Conservation (phyloP, 2,329 filamentous ascomycete species). For the Alternaria gansuensis region DNA sequence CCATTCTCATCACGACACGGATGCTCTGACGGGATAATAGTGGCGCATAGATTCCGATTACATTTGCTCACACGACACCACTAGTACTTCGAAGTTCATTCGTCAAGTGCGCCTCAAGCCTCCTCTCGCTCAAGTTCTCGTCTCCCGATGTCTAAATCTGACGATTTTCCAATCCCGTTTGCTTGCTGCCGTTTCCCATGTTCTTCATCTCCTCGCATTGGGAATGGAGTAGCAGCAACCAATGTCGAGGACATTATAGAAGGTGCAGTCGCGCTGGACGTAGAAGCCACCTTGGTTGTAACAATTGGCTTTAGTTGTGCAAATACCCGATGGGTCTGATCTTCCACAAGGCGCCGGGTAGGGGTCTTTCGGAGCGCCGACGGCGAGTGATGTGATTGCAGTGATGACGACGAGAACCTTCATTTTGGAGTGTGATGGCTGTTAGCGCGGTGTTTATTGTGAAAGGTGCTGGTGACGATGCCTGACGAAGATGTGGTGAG, state of each 20-base stretch:
- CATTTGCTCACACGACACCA: not conserved
- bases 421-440: conserved; percentile 17
- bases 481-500: not conserved
- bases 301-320: conserved; percentile 38
- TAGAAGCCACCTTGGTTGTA: conserved; percentile 40
- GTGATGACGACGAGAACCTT: conserved; percentile 26
- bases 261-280: conserved; percentile 44
- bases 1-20: not conserved
- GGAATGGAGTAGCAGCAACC: conserved; percentile 45
- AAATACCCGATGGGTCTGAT: conserved; percentile 40
- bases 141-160: not conserved
- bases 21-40: not conserved
- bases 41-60: not conserved
- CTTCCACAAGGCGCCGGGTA: conserved; percentile 45
- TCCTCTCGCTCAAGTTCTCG: not conserved
- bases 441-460: not conserved
- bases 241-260: conserved; percentile 44
- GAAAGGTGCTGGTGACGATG: not conserved
- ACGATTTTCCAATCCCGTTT: not conserved
- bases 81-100: not conserved
- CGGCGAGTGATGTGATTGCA: conserved; percentile 28
- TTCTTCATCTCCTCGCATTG: conserved; percentile 23
- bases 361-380: conserved; percentile 35
- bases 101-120: not conserved
- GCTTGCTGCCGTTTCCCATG: not conserved